These are phyloP conservation scores for Dendrocalamus latiflorus DNA, from an alignment of 202 grass and related monocot genomes.

Conservation along the genomic window DNA sequence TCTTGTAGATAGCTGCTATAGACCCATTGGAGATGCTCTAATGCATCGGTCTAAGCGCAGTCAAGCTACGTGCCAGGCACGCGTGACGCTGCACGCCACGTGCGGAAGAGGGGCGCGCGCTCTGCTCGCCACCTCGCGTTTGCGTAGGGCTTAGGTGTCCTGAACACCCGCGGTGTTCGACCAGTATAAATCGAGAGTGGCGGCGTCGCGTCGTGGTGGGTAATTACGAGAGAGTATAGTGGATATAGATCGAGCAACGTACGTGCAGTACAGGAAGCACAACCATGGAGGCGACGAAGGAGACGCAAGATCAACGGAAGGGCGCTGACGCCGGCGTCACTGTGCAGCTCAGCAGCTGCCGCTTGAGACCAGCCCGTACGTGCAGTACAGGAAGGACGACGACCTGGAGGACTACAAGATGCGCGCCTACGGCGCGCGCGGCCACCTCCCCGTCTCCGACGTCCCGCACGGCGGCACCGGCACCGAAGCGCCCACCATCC, in stretches of 20 bases:
- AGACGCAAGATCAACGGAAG: background rate
- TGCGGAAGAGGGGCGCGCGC: too few relatives aligned
- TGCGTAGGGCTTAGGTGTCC: background rate
- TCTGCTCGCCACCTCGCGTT: background rate
- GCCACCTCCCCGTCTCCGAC: conserved; percentile 62
- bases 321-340: background rate
- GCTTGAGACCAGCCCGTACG: conserved; percentile 68
- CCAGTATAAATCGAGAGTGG: background rate
- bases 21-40: too few relatives aligned
- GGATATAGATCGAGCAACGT: conserved; percentile 28
- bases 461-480: conserved; percentile 36
- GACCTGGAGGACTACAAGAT: conserved; percentile 70
- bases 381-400: conserved; percentile 37
- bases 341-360: conserved; percentile 54
- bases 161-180: background rate
- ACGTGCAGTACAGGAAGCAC: too few relatives aligned
- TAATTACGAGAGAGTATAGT: background rate
- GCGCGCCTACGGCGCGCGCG: conserved; percentile 47
- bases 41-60: too few relatives aligned
- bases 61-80: background rate
- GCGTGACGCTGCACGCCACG: background rate
- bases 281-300: conserved; percentile 40
- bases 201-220: background rate
- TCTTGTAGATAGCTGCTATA: too few relatives aligned
- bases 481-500: conserved; percentile 54